Base-by-base conservation (phyloP, 1,284 basidiomycete genomes). In the Boletus smithii region DNA sequence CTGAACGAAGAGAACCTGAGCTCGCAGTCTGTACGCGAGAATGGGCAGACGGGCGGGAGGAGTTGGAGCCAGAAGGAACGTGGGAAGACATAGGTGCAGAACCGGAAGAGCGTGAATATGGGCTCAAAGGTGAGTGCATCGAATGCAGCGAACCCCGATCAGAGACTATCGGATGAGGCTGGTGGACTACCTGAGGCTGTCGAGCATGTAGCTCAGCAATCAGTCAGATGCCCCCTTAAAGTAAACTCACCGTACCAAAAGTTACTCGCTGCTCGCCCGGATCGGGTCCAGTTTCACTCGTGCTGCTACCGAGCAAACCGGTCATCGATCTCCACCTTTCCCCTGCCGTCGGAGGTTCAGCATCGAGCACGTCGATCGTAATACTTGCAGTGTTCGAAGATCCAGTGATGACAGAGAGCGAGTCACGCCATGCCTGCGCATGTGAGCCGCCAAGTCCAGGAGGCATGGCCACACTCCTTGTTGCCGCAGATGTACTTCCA, bases 131-230 rank as follows among this genome's bases (percentile, higher is more conserved):
- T 1, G 80, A 81, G 23, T 69, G 72, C 70, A 77, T 74, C 0
- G 82, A 84, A 56, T 81, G 76, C 14, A 85, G 59, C 1, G 83
- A 85, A 23, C 74, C 79, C 53, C 74, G 71, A 55, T 85, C 80
- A 22, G 83, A 82, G n/a, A 47, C 58, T 50, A 57, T 49, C 36
- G 58, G 62, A 26, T 69, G 70, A 27, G 58, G 61, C 27, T 73
- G 72, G 42, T 77, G 70, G 31, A 76, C 62, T 43, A 76, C 62
- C 58, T 69, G 62, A 11, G 72, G 71, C 71, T 71, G 50, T 47
- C 30, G 29, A 53, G 29, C 36, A 32, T 18, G 16, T 16, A 39
- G 37, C 27, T 53, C 35, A 53, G 47, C 35, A 46, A 53, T 56
- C 44, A 50, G 56, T 36, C 42, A 33, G 52, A 48, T 26, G 38